A percentile compares a stretch with the other conserved stretches of the same genome.
Evolutionary conservation across 2,329 filamentous ascomycete genomes (phyloP).

Genomic region (Helminthosporium solani): DNA sequence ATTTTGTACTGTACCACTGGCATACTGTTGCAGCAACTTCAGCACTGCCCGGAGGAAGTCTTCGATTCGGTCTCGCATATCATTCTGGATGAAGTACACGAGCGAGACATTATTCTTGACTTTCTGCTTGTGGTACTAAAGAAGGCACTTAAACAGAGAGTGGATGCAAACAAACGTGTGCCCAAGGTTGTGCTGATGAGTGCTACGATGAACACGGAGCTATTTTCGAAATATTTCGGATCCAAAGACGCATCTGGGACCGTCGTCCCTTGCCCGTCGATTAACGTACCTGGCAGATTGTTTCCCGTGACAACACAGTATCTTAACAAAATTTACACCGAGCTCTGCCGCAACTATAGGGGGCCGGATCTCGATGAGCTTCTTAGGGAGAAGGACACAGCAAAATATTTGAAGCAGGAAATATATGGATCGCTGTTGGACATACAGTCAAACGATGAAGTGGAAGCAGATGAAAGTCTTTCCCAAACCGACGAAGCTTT

Average conservation of each 20-base stretch:
- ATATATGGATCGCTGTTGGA: not conserved
- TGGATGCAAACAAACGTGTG: conserved; percentile 2
- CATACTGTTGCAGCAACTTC: conserved; percentile 4
- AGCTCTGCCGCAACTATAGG: not conserved
- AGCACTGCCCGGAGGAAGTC: conserved; percentile 5
- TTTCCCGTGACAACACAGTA: conserved; percentile 6
- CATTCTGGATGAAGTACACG: conserved; percentile 7
- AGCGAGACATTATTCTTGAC: conserved; percentile 5
- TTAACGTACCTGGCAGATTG: conserved; percentile 6
- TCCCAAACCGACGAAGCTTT: not conserved
- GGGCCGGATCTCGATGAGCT: not conserved
- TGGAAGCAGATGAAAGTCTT: not conserved
- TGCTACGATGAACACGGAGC: conserved; percentile 7
- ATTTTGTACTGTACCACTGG: conserved; percentile 8
- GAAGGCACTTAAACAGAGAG: conserved; percentile 1
- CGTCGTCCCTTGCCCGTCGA: conserved; percentile 4
- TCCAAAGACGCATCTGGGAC: not conserved
- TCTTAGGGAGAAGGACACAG: not conserved
- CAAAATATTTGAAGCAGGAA: not conserved
- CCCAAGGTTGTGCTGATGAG: conserved; percentile 7
- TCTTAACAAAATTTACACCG: conserved; percentile 1
- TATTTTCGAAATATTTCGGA: conserved; percentile 7
- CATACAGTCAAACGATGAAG: not conserved
- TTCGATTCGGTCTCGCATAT: conserved; percentile 4
- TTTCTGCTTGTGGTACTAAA: conserved; percentile 7